Base-by-base conservation (phyloP, 2,329 filamentous ascomycete species). In the Colletotrichum graminicola region DNA sequence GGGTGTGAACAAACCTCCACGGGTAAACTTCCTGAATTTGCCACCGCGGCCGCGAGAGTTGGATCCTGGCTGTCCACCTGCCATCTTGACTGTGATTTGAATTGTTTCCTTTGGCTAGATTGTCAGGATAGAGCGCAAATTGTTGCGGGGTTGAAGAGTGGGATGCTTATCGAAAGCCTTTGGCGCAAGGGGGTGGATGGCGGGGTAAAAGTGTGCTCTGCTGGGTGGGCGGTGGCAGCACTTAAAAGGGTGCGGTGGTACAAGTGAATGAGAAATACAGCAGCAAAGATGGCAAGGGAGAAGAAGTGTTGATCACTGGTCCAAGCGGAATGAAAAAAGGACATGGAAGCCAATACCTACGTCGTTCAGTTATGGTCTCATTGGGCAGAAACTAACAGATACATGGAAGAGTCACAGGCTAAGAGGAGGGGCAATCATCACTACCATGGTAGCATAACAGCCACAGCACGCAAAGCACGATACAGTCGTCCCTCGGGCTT, bases 11-110 rank as follows among this genome's bases (percentile, higher is more conserved):
- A 76, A 84, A 95, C 95, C 95, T 88, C 95, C 95, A 84, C 95
- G 89, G 76, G 94, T 94, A 76, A 92, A 94, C 86, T 98, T 98
- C 85, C 91, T 93, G 82, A 95, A 97, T 85, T 98, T 98, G 83
- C 95, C 94, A 78, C 93, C 94, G 80, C 95, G 93, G 76, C 94
- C 94, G 80, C 94, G 89, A 75, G 91, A 87, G 80, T 81, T 85
- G 51, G 81, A 77, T 74, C 84, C 85, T 54, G 86, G 82, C 64
- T 81, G 79, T 71, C 80, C 79, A 73, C 81, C 81, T 79, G 85
- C 80, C 87, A 89, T 87, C 62, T 77, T 83, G 78, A 71, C 57
- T 80, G 59, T 56, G 59, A 56, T 68, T 54, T 54, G n/a, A 69
- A 59, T 65, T 57, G 26, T 70, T 70, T 70, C 54, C 67, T 36